Evolutionary conservation across 2,329 filamentous ascomycete genomes (phyloP).

Genomic region (Trichoderma sp.): DNA sequence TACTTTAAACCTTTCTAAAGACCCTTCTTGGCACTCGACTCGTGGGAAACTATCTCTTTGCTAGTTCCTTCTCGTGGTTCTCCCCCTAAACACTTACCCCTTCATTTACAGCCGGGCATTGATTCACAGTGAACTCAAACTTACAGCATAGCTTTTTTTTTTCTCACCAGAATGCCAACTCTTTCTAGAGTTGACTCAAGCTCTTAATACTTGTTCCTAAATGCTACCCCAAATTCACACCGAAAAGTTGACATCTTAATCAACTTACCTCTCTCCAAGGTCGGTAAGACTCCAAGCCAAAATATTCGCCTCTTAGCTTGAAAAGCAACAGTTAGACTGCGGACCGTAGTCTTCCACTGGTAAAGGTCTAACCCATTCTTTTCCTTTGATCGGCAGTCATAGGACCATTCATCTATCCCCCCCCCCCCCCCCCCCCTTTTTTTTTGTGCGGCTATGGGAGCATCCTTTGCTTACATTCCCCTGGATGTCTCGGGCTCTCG

Average conservation of each 20-base stretch:
- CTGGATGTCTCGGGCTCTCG: constrained; percentile 11
- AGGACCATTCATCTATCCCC: neutral
- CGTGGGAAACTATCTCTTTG: too few species aligned
- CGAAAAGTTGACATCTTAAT: neutral
- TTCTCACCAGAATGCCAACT: neutral
- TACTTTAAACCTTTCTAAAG: neutral
- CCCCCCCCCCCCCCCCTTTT: too few species aligned
- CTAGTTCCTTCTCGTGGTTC: neutral
- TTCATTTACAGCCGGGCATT: neutral
- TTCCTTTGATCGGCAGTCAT: neutral
- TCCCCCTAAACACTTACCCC: neutral
- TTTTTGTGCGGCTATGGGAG: neutral
- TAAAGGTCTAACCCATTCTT: neutral
- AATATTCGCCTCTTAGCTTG: neutral
- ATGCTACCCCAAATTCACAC: neutral
- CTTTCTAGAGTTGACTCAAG: neutral
- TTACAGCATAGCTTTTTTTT: neutral
- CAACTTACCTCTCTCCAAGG: neutral
- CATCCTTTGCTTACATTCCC: neutral
- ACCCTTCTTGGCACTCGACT: neutral
- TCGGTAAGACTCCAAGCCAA: neutral
- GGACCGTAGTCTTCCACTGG: neutral
- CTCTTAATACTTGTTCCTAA: neutral
- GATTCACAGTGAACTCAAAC: neutral
- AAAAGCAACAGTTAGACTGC: neutral